These are phyloP conservation scores for Oryza longistaminata DNA, from an alignment of 176 grass and related monocot species.

Conservation along the genomic window DNA sequence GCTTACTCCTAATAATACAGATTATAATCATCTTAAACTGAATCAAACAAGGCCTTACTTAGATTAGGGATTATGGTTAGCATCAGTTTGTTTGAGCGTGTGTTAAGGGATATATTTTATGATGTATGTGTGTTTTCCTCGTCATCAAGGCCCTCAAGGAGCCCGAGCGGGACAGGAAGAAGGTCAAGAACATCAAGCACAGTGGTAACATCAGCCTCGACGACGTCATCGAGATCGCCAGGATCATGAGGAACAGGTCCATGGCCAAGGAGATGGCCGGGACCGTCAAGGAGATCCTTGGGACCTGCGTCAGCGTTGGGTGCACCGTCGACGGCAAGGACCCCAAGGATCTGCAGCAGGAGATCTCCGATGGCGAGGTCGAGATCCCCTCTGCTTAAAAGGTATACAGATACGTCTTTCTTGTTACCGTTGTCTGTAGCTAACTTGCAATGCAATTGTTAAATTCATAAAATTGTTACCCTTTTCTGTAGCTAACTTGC, in stretches of 20 bases:
- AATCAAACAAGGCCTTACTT: too few relatives aligned
- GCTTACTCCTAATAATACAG: too few relatives aligned
- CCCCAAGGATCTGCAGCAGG: slow-evolving; percentile 77
- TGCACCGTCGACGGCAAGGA: slow-evolving; percentile 88
- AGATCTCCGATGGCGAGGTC: slow-evolving; percentile 79
- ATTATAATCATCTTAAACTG: too few relatives aligned
- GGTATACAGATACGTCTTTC: background rate
- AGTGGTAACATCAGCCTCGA: slow-evolving; percentile 80
- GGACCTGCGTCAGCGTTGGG: slow-evolving; percentile 78
- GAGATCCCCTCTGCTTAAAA: slow-evolving; percentile 65
- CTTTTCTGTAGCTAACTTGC: too few relatives aligned
- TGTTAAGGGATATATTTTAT: too few relatives aligned
- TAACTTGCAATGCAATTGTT: background rate
- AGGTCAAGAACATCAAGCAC: slow-evolving; percentile 85
- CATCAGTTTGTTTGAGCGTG: too few relatives aligned
- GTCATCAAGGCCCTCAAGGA: slow-evolving; percentile 90
- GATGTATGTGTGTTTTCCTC: too few relatives aligned
- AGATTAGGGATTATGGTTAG: too few relatives aligned
- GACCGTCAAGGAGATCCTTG: slow-evolving; percentile 76
- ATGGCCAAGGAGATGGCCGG: slow-evolving; percentile 84
- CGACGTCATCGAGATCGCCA: slow-evolving; percentile 73
- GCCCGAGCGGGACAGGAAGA: slow-evolving; percentile 81
- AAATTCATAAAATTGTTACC: background rate
- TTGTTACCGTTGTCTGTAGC: background rate
- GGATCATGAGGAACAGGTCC: slow-evolving; percentile 60